phyloP scores from a whole-genome alignment of 345 rosid species.

The Salix udensis region DNA sequence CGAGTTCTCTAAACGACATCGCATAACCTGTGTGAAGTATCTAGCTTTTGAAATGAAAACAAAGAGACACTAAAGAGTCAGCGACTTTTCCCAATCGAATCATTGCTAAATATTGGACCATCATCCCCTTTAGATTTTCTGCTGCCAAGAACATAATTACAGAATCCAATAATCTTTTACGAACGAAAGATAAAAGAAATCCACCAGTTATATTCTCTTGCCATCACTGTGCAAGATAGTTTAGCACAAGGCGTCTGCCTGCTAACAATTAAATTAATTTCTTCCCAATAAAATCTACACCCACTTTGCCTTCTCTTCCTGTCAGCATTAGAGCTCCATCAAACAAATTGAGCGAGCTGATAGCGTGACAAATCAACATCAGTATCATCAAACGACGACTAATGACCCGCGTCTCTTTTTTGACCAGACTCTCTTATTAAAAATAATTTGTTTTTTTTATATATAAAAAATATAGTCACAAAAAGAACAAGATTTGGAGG shows the following conservation, averaged over 20 bases:
- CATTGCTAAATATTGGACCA: background rate
- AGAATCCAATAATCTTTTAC: background rate
- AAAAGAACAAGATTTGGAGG: background rate
- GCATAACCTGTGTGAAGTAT: too few species aligned
- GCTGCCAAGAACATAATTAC: constrained; percentile 4
- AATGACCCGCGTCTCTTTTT: background rate
- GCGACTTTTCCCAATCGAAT: background rate
- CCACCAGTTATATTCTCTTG: background rate
- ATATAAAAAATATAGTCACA: background rate
- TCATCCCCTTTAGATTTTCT: background rate
- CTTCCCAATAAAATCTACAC: too few species aligned
- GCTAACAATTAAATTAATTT: too few species aligned
- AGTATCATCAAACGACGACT: background rate
- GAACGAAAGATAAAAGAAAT: background rate
- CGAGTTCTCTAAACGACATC: too few species aligned
- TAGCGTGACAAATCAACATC: background rate
- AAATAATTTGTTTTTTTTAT: too few species aligned
- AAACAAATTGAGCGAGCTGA: background rate
- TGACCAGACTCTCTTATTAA: background rate
- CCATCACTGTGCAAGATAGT: background rate
- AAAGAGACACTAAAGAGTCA: background rate
- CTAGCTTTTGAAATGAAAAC: background rate
- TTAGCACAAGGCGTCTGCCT: too few species aligned
- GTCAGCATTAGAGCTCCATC: background rate
- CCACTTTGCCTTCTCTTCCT: background rate